phyloP scores from a whole-genome alignment of 352 stramenopile genomes.

The Phytophthora sp. region DNA sequence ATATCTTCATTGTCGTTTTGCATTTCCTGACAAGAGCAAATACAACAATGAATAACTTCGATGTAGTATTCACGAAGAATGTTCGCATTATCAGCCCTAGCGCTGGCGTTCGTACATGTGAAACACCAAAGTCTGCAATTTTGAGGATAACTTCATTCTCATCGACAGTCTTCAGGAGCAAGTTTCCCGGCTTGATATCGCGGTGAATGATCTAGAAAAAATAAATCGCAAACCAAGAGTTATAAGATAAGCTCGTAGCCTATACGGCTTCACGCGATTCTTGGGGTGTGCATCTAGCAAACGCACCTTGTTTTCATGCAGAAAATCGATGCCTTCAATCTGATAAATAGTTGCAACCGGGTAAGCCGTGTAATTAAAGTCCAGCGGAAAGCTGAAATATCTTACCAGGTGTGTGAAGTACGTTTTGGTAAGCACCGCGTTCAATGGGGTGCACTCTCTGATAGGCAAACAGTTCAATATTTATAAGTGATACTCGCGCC shows the following conservation, averaged over 20 bases:
- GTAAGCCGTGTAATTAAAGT: background rate
- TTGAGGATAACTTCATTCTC: conserved; percentile 75
- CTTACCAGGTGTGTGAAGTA: conserved; percentile 83
- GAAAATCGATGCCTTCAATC: conserved; percentile 85
- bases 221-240: too few relatives aligned
- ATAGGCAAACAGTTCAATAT: conserved; percentile 2
- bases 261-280: too few relatives aligned
- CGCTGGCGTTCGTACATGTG: conserved; percentile 45
- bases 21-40: conserved; percentile 59
- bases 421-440: conserved; percentile 58
- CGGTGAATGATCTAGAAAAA: conserved; percentile 71
- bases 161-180: conserved; percentile 66
- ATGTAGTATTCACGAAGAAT: too few relatives aligned
- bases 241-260: too few relatives aligned
- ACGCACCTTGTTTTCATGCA: conserved; percentile 80
- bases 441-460: conserved; percentile 74
- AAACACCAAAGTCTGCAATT: conserved; percentile 84
- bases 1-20: conserved; percentile 75
- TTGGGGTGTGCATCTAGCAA: too few relatives aligned
- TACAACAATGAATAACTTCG: background rate
- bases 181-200: conserved; percentile 83
- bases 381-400: background rate
- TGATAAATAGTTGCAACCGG: conserved; percentile 11
- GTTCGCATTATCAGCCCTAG: background rate
- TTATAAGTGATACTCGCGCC: background rate